These are phyloP conservation scores for Solanum chilense DNA, from an alignment of 257 asterid species.

Conservation along the genomic window DNA sequence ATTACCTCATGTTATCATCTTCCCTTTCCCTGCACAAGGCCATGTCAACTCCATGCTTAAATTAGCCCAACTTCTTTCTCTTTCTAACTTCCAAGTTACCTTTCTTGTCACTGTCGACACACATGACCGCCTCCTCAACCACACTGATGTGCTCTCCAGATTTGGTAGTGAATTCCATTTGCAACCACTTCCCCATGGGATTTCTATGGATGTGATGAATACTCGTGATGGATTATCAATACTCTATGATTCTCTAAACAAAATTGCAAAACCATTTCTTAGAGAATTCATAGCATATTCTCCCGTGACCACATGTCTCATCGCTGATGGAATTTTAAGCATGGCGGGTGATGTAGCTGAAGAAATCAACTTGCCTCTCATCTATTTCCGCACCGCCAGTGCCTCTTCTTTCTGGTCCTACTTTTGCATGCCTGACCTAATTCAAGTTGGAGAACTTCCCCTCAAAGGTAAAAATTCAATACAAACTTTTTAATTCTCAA, in stretches of 20 bases:
- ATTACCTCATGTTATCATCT: no score
- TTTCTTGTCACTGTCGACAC: background rate
- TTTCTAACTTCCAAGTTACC: background rate
- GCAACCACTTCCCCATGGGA: background rate
- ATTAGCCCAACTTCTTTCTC: no score
- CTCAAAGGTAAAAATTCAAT: constrained; percentile 10
- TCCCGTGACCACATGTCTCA: constrained; percentile 17
- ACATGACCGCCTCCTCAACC: background rate
- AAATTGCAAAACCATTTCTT: constrained; percentile 16
- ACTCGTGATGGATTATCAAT: constrained; percentile 7
- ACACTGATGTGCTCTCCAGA: no score
- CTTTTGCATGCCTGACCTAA: constrained; percentile 26
- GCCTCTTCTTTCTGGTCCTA: constrained; percentile 30
- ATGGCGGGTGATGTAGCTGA: constrained; percentile 31
- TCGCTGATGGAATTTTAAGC: constrained; percentile 32
- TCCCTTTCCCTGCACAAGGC: no score
- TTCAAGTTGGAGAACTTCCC: constrained; percentile 35
- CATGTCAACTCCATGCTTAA: no score
- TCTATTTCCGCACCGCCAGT: constrained; percentile 36
- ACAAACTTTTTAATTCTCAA: no score
- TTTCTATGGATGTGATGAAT: background rate
- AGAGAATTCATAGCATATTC: constrained; percentile 15
- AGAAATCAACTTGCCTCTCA: constrained; percentile 31
- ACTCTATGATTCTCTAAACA: constrained; percentile 20
- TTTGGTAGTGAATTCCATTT: no score